Percentiles rank a stretch among this genome's conserved stretches.
These are phyloP conservation scores for Flaveria brownii DNA, from an alignment of 129 eudicot genomes.

Conservation along the genomic window DNA sequence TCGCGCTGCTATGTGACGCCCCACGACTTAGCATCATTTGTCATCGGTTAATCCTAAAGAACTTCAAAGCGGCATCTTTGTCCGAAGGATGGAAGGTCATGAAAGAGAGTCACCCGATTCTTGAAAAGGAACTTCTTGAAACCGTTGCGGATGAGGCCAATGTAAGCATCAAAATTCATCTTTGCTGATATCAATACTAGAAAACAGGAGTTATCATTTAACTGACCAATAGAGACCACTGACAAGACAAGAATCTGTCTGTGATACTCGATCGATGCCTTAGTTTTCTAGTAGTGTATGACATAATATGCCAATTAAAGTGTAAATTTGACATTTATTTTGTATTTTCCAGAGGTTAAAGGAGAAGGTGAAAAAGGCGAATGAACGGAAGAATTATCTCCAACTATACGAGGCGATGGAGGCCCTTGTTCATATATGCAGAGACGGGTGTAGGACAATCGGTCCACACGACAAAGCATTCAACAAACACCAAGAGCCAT, in stretches of 20 bases:
- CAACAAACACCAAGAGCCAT: slow-evolving; percentile 60
- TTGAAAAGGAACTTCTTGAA: slow-evolving; percentile 57
- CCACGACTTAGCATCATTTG: slow-evolving; percentile 81
- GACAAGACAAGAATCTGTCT: too few species aligned
- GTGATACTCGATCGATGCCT: too few species aligned
- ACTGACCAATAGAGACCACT: too few species aligned
- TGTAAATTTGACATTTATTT: slow-evolving; percentile 14
- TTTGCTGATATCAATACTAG: too few species aligned
- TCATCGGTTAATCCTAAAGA: slow-evolving; percentile 65
- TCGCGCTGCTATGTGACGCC: slow-evolving; percentile 85
- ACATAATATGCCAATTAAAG: not conserved
- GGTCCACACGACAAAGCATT: slow-evolving; percentile 70
- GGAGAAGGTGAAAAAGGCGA: slow-evolving; percentile 49
- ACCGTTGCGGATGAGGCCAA: slow-evolving; percentile 50
- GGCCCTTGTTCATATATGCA: slow-evolving; percentile 90
- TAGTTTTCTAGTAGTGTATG: not conserved
- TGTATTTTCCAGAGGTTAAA: slow-evolving; percentile 48
- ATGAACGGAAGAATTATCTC: slow-evolving; percentile 61
- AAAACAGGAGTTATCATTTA: too few species aligned
- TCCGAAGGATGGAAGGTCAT: slow-evolving; percentile 85
- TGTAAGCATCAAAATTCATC: slow-evolving; percentile 43
- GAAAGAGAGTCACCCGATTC: slow-evolving; percentile 80
- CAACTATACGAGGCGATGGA: slow-evolving; percentile 96
- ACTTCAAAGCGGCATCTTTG: slow-evolving; percentile 58
- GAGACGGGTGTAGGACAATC: slow-evolving; percentile 82